Evolutionary conservation across 208 protist genomes (phyloP).

Genomic region (Leishmania lainsoni): DNA sequence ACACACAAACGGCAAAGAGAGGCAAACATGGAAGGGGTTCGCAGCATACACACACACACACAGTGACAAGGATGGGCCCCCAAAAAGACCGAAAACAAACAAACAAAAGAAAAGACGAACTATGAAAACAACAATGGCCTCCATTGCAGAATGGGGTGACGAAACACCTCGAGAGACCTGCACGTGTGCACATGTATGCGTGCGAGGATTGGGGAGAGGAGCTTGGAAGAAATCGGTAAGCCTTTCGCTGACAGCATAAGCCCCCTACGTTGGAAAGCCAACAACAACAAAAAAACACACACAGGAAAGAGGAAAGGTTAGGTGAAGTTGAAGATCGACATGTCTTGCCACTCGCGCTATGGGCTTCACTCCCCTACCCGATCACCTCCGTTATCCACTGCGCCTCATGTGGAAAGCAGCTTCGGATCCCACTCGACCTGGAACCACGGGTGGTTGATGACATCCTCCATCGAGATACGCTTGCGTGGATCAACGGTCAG

Average conservation of each 20-base stretch:
- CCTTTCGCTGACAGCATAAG: neutral
- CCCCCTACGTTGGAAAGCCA: neutral
- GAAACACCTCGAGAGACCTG: neutral
- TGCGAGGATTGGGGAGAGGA: neutral
- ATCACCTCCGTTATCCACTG: neutral
- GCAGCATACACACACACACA: neutral
- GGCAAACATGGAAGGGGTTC: no score
- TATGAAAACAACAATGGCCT: neutral
- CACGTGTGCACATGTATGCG: neutral
- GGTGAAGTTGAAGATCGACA: no score
- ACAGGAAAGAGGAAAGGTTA: neutral
- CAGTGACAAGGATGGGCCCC: neutral
- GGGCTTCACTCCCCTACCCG: neutral
- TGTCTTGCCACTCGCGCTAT: neutral
- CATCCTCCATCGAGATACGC: slow-evolving; percentile 87
- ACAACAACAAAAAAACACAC: neutral
- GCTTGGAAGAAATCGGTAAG: neutral
- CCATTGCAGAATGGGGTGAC: neutral
- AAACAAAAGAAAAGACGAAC: neutral
- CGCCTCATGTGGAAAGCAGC: slow-evolving; percentile 25
- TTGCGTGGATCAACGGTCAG: slow-evolving; percentile 84
- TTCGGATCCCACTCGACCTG: slow-evolving; percentile 67
- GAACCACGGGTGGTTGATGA: slow-evolving; percentile 93
- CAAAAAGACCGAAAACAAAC: neutral
- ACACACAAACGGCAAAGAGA: no score